Base-by-base conservation (phyloP, 73 alveolate species). In the Paramecium pentaurelia region DNA sequence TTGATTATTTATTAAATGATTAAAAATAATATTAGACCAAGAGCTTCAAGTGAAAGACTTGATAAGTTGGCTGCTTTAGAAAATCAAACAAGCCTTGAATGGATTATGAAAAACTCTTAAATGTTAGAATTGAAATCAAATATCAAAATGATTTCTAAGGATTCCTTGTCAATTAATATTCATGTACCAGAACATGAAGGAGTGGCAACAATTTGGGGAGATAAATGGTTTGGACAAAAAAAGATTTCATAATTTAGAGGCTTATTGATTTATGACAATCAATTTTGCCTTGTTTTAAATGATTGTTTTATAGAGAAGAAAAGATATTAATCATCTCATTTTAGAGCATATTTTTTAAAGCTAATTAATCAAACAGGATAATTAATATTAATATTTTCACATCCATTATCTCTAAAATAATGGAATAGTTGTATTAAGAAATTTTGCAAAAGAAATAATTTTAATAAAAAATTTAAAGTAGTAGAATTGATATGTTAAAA, bases 211-310 rank as follows among this genome's bases (percentile, higher is more conserved):
- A 64, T 64, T 1, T 64, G 84, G 84, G 28, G 32, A 12, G 84
- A 64, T 12, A 34, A 32, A 12, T 32, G 47, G 42, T 64, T 64
- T 27, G 84, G 84, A 30, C 12, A 32, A 34, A 64, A 64, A 32
- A 64, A 64, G 47, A 64, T 64, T 64, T 64, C 84, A 3, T n/a
- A 64, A 51, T 64, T 64, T 16, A 64, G 84, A 64, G 84, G 84
- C 45, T 34, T 64, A 73, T 38, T 73, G 54, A 73, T 73, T 30
- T 37, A 73, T 22, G 60, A 73, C 37, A 36, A 73, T 73, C 37
- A 40, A 34, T 73, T 73, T 40, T 73, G 87, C 18, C 60, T 73
- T 36, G 37, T 73, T 73, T 73, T 73, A 38, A 40, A 73, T 16
- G 60, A 73, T 27, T 73, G 87, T 44, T 73, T 73, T 34, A 40